Percentiles rank a stretch among this genome's conserved stretches.
Evolutionary conservation across 2,329 filamentous ascomycete genomes (phyloP).

Genomic region (Cladosporium austrohemisphaericum): DNA sequence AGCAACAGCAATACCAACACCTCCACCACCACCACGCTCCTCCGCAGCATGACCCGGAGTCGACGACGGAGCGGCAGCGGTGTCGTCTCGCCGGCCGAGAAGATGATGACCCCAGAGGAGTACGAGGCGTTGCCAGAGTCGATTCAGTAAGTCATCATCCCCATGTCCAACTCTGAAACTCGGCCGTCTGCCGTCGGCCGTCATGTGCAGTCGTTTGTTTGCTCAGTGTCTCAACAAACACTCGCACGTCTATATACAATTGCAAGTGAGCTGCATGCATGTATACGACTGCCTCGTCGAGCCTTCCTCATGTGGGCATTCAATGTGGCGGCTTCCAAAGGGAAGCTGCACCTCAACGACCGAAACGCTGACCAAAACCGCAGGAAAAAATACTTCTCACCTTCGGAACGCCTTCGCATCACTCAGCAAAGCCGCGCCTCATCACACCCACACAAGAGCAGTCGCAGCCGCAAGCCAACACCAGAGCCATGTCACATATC

Average conservation of each 20-base stretch:
- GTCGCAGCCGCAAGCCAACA: slow-evolving; percentile 19
- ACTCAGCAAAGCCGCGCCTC: slow-evolving; percentile 43
- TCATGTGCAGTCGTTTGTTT: slow-evolving; percentile 9
- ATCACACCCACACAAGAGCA: neutral
- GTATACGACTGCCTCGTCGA: neutral
- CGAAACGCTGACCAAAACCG: slow-evolving; percentile 18
- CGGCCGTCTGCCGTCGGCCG: slow-evolving; percentile 18
- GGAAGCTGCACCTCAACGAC: neutral
- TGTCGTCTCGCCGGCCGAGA: neutral
- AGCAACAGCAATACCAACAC: neutral
- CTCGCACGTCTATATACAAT: too few species aligned
- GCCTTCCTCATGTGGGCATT: slow-evolving; percentile 2
- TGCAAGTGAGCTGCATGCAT: slow-evolving; percentile 4
- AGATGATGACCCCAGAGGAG: slow-evolving; percentile 32
- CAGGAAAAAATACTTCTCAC: slow-evolving; percentile 67
- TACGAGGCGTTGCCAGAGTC: slow-evolving; percentile 41
- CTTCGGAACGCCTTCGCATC: slow-evolving; percentile 66
- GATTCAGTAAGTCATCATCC: slow-evolving; percentile 38
- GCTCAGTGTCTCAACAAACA: slow-evolving; percentile 12
- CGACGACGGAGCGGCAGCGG: slow-evolving; percentile 2
- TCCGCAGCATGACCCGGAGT: slow-evolving; percentile 1
- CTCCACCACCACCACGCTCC: neutral
- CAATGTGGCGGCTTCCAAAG: neutral
- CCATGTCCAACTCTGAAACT: slow-evolving; percentile 17
- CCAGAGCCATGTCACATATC: slow-evolving; percentile 13